Evolutionary conservation across 2,329 filamentous ascomycete species (phyloP).

Genomic region (Aspergillus sclerotialis): DNA sequence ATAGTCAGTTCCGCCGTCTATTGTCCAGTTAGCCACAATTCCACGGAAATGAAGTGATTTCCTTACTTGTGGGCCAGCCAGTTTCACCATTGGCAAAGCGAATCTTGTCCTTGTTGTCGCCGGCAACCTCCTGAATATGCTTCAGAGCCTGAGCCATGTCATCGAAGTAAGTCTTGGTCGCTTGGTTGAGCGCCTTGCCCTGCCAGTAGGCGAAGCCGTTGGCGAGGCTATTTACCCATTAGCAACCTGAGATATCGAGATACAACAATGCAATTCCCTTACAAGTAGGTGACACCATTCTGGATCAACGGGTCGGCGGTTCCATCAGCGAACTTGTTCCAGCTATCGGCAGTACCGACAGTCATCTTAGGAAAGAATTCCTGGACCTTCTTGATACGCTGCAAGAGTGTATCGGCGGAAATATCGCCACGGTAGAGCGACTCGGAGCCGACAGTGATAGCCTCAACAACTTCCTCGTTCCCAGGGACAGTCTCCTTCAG

Average conservation of each 20-base stretch:
- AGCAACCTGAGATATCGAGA: not conserved
- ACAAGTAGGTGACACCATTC: conserved; percentile 55
- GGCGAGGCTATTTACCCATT: conserved; percentile 40
- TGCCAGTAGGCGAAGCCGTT: conserved; percentile 73
- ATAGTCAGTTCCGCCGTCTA: conserved; percentile 53
- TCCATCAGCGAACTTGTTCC: conserved; percentile 65
- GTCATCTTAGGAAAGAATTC: conserved; percentile 48
- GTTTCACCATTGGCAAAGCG: conserved; percentile 66
- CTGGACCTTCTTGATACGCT: conserved; percentile 58
- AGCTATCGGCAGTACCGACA: conserved; percentile 63
- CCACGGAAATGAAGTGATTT: not conserved
- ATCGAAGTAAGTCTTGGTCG: conserved; percentile 58
- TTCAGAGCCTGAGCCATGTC: conserved; percentile 59
- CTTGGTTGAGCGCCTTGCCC: conserved; percentile 51
- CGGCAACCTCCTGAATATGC: conserved; percentile 55
- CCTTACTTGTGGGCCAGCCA: conserved; percentile 54
- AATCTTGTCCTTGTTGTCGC: conserved; percentile 45
- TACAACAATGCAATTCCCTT: conserved; percentile 12
- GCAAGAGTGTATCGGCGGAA: conserved; percentile 52
- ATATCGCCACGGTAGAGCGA: conserved; percentile 63
- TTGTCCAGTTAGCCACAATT: conserved; percentile 1
- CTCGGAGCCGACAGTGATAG: conserved; percentile 65
- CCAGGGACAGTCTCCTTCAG: conserved; percentile 39
- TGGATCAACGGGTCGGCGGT: conserved; percentile 58
- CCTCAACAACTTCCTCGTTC: conserved; percentile 56